Percentiles rank a stretch among this genome's conserved stretches.
Conservation (phyloP, 257 asterid species). For the Forsythia suspensa region DNA sequence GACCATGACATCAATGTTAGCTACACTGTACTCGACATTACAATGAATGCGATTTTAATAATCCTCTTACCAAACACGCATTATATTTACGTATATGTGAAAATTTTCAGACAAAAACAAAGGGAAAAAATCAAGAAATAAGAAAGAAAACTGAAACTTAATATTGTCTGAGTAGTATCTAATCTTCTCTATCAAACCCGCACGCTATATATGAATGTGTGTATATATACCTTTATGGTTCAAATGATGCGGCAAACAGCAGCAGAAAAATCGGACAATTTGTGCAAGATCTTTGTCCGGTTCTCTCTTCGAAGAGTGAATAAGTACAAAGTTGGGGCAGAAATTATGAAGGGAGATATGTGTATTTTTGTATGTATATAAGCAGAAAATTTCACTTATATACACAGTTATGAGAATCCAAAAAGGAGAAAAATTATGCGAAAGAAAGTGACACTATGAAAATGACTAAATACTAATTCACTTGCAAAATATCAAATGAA, state of each 20-base stretch:
- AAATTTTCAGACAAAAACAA: too few relatives aligned
- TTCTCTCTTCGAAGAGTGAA: background rate
- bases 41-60: too few relatives aligned
- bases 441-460: background rate
- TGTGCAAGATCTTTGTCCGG: background rate
- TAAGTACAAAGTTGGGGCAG: background rate
- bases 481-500: background rate
- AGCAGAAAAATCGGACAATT: background rate
- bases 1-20: too few relatives aligned
- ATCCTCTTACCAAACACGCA: too few relatives aligned
- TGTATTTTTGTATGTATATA: background rate
- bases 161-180: background rate
- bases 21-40: too few relatives aligned
- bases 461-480: background rate
- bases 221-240: background rate
- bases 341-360: background rate
- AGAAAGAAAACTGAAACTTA: too few relatives aligned
- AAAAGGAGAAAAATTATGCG: background rate
- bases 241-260: slow-evolving; percentile 12
- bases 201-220: background rate
- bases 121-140: too few relatives aligned
- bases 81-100: too few relatives aligned
- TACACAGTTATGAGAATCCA: background rate
- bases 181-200: background rate
- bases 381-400: background rate